A percentile compares a stretch with the other conserved stretches of the same genome.
phyloP scores from a whole-genome alignment of 305 asterid genomes.

The Fraxinus xanthoxyloides region DNA sequence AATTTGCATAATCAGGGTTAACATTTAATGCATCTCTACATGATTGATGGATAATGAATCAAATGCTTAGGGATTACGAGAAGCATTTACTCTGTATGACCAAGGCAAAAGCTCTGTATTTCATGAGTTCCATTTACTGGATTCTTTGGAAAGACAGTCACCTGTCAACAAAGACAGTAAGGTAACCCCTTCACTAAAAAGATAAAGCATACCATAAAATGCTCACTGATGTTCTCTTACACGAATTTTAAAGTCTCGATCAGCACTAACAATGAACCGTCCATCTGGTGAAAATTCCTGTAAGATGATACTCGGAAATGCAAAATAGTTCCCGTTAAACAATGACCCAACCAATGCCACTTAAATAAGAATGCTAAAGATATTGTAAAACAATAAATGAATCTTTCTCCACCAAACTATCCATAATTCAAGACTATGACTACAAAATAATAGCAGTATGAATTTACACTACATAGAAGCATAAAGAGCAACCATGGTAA shows the following conservation, averaged over 20 bases:
- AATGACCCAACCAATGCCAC: neutral
- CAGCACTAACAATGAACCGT: slow-evolving; percentile 67
- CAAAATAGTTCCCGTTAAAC: neutral
- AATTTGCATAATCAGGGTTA: neutral
- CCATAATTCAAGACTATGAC: neutral
- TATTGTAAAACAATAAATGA: neutral
- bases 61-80: slow-evolving; percentile 2
- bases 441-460: neutral
- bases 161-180: slow-evolving; percentile 47
- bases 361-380: neutral
- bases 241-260: slow-evolving; percentile 94
- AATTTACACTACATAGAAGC: neutral
- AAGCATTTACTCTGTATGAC: slow-evolving; percentile 84
- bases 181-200: slow-evolving; percentile 8
- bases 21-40: neutral
- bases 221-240: slow-evolving; percentile 37
- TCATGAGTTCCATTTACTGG: slow-evolving; percentile 81
- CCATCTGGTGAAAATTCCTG: slow-evolving; percentile 92
- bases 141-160: slow-evolving; percentile 67
- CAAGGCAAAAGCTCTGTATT: slow-evolving; percentile 88
- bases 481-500: neutral
- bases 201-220: slow-evolving; percentile 10
- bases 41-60: neutral
- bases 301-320: slow-evolving; percentile 16
- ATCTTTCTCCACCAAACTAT: neutral